phyloP scores from a whole-genome alignment of 2,329 filamentous ascomycete species.

The Cercospora sp. region DNA sequence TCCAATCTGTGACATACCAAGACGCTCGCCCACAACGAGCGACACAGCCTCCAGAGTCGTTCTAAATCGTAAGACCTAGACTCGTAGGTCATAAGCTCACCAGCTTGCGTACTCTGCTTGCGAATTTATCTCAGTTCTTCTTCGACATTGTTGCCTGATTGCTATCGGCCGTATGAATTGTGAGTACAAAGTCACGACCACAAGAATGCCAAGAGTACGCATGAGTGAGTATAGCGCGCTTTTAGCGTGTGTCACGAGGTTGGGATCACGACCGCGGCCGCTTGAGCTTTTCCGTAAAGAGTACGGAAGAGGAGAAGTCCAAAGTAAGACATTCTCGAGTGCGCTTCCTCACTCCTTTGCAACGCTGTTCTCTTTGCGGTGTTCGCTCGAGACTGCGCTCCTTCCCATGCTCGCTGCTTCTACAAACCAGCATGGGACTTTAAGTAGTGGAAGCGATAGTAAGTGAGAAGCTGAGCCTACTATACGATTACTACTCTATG shows the following conservation, averaged over 20 bases:
- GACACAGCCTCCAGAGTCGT: too few species aligned
- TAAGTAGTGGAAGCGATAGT: not conserved
- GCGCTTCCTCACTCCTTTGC: not conserved
- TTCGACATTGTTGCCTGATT: not conserved
- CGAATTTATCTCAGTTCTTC: not conserved
- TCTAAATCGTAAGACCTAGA: not conserved
- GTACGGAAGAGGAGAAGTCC: not conserved
- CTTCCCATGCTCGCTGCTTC: not conserved
- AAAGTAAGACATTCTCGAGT: not conserved
- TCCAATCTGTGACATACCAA: too few species aligned
- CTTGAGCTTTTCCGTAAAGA: not conserved
- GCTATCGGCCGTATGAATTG: not conserved
- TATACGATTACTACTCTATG: not conserved
- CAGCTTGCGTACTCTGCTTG: not conserved
- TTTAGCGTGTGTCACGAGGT: not conserved
- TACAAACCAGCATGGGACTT: not conserved
- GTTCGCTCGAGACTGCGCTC: too few species aligned
- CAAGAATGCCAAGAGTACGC: not conserved
- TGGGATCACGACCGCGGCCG: not conserved
- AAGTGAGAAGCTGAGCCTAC: not conserved
- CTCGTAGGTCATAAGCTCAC: not conserved
- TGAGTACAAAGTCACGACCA: not conserved
- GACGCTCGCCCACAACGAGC: too few species aligned
- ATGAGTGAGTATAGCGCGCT: not conserved
- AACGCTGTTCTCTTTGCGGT: too few species aligned